These are phyloP conservation scores for Solanum paucissectum DNA, from an alignment of 257 asterid species.

Conservation along the genomic window DNA sequence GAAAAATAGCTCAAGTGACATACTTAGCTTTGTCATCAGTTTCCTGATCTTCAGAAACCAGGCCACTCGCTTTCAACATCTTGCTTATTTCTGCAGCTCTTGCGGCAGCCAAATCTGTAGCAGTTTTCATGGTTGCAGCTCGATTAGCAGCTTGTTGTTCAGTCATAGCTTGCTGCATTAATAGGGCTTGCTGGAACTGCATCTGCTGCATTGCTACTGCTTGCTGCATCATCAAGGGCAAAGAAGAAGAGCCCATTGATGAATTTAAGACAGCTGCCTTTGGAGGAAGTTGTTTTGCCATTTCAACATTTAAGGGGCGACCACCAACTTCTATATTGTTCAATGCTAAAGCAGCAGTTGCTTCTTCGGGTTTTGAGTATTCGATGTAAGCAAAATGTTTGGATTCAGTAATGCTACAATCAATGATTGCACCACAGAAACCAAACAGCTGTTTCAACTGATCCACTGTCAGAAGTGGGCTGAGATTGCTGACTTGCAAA, in stretches of 20 bases:
- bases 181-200: conserved; percentile 96
- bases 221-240: conserved; percentile 88
- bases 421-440: conserved; percentile 69
- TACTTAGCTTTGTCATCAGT: conserved; percentile 63
- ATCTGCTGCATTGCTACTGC: conserved; percentile 98
- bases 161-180: conserved; percentile 85
- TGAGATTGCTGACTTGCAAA: conserved; percentile 96
- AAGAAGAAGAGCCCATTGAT: conserved; percentile 45
- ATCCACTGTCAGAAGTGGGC: conserved; percentile 78
- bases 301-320: conserved; percentile 93
- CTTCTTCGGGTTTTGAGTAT: conserved; percentile 85
- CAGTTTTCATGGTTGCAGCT: conserved; percentile 93
- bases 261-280: conserved; percentile 41
- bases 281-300: conserved; percentile 94
- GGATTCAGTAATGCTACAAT: conserved; percentile 81
- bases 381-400: conserved; percentile 91
- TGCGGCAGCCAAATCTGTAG: conserved; percentile 94
- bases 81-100: conserved; percentile 96
- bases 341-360: conserved; percentile 79
- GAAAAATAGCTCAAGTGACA: not conserved
- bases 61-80: conserved; percentile 78
- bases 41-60: conserved; percentile 43
- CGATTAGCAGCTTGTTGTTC: conserved; percentile 94
- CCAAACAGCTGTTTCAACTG: conserved; percentile 96
- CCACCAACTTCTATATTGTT: conserved; percentile 95